Base-by-base conservation (phyloP, 371 early-diverging fungal genomes). In the Apophysomyces trapeziformis region DNA sequence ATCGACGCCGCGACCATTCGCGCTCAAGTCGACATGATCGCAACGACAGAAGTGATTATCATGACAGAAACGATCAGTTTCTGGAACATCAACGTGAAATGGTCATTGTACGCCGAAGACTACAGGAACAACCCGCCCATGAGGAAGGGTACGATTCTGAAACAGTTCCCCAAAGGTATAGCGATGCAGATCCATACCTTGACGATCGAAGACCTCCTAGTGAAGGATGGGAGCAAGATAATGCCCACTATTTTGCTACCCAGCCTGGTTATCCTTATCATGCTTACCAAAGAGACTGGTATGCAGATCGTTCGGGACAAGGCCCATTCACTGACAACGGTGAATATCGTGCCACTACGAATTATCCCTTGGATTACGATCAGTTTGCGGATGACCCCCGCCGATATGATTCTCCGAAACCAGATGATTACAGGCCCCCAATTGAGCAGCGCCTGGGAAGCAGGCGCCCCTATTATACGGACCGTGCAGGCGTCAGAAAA, bases 51-150 rank as follows among this genome's bases (percentile, higher is more conserved):
- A 50, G 21, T 21, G 21, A 50, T 21, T 18, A 26, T 9, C 4
- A n/a, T 5, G 54, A 50, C 21, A 16, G 54, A 21, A 26, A 50
- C 9, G 21, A 21, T 21, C 54, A 26, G 21, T 6, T 21, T 21
- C 9, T 7, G 18, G 54, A 50, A 9, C 5, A 50, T 11, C 21
- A n/a, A 5, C 21, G 54, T n/a, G 21, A 50, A 7, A 50, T 50
- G 54, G 54, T 50, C 11, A 50, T 50, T 50, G 54, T 50, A 21
- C 21, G 54, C 6, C n/a, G 54, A 50, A 50, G 54, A 21, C 5
- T 50, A 50, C 54, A 16, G 0, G 54, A 50, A 21, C 54, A 50
- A 26, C 16, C n/a, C 21, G 2, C 21, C 2, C 21, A 50, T 41
- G 41, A 41, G 7, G 54, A 21, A 4, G 54, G 21, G 4, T 50